Base-by-base conservation (phyloP, 2,329 filamentous ascomycete species). In the Colletotrichum sp. region DNA sequence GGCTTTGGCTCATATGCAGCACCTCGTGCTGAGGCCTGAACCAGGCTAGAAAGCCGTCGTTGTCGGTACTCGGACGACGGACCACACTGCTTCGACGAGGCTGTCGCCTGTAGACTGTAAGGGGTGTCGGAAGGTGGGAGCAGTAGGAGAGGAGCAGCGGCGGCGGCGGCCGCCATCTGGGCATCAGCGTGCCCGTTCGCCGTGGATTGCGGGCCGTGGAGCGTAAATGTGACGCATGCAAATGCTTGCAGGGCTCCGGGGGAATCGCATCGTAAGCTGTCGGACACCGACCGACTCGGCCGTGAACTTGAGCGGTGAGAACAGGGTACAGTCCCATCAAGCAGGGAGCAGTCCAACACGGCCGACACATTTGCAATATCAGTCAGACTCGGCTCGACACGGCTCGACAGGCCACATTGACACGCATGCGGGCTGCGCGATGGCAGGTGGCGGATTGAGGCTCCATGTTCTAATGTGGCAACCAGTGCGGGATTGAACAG, bases 261-360 rank as follows among this genome's bases (percentile, higher is more conserved):
- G 32, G 21, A 26, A 15, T 34, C 26, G 15, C 28, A 34, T 39
- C 44, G 59, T 71, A 28, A 34, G n/a, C 18, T 49, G 57, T 71
- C 68, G 72, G 62, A 71, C 28, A 32, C 68, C 60, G 72, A 75
- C 64, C 70, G 74, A 64, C 65, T 65, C 74, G 59, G 71, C 59
- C 59, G 49, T 73, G 73, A 49, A 36, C 62, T 39, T 65, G 62
- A 69, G 71, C 70, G 71, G 74, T 65, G 69, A 36, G 69, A 24
- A 62, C 30, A 30, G 52, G 57, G 57, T 24, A 10, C 68, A 39
- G 63, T 64, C 30, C 52, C n/a, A 44, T 44, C 44, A 16, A 52
- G 55, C 63, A 67, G 63, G 69, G 63, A 49, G 15, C 9, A 36
- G 34, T 57, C 16, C 28, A 55, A 63, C 44, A 64, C 63, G 39